Evolutionary conservation across 2,329 filamentous ascomycete genomes (phyloP).

Genomic region (Piedraia hortae): DNA sequence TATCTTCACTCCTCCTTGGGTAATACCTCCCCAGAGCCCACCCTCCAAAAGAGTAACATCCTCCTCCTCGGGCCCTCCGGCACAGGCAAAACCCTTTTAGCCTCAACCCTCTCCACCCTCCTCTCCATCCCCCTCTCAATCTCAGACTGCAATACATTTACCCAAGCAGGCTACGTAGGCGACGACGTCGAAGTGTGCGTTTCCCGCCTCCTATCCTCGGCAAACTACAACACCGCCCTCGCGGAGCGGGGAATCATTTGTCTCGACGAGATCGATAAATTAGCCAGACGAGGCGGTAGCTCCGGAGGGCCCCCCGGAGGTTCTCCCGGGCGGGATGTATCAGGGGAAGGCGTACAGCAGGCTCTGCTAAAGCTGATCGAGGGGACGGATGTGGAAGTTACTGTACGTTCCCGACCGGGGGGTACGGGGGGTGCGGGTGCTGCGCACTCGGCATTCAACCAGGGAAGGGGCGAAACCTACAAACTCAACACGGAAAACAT

Average conservation of each 20-base stretch:
- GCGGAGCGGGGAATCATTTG: conserved; percentile 86
- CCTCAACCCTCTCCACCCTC: conserved; percentile 70
- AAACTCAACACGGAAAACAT: conserved; percentile 87
- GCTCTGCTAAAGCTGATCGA: conserved; percentile 88
- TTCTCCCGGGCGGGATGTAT: conserved; percentile 86
- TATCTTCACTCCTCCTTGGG: no score
- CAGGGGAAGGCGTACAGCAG: conserved; percentile 89
- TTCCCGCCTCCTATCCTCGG: conserved; percentile 63
- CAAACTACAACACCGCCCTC: conserved; percentile 62
- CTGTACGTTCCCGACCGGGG: conserved; percentile 28
- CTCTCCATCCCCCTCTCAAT: conserved; percentile 92
- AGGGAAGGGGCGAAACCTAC: conserved; percentile 28
- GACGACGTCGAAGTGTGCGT: conserved; percentile 95
- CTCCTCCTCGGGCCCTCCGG: conserved; percentile 76
- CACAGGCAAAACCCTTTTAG: conserved; percentile 87
- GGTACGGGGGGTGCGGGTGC: conserved; percentile 3
- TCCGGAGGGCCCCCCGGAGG: no score
- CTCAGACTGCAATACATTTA: conserved; percentile 86
- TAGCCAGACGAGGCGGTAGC: conserved; percentile 61
- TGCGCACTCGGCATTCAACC: conserved; percentile 5
- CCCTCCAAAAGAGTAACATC: conserved; percentile 88
- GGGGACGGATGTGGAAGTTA: conserved; percentile 76
- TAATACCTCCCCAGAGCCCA: conserved; percentile 16
- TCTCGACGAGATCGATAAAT: conserved; percentile 91
- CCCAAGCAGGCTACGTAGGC: conserved; percentile 89